These are phyloP conservation scores for Eustoma russellianum DNA, from an alignment of 257 asterid genomes.

Conservation along the genomic window DNA sequence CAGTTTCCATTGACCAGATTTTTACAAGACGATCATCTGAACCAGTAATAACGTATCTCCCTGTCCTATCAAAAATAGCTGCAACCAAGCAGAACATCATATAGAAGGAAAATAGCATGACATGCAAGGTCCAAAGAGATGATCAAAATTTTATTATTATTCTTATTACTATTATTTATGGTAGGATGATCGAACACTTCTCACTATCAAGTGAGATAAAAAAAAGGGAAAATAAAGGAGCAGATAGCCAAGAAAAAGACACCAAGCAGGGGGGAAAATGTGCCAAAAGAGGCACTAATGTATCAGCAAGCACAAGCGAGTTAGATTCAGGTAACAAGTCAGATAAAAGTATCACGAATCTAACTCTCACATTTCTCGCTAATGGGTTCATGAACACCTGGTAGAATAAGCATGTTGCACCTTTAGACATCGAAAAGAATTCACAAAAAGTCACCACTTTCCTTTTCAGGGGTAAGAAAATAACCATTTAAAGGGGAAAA, in stretches of 20 bases:
- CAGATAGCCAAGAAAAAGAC: background rate
- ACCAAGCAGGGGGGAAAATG: background rate
- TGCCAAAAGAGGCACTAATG: background rate
- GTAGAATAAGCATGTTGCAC: too few relatives aligned
- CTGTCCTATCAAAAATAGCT: constrained; percentile 93
- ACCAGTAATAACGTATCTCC: constrained; percentile 93
- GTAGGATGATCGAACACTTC: background rate
- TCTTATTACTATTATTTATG: too few relatives aligned
- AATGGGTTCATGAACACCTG: too few relatives aligned
- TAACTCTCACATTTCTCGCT: too few relatives aligned
- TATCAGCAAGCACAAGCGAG: too few relatives aligned
- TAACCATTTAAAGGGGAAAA: too few relatives aligned
- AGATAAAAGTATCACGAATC: too few relatives aligned
- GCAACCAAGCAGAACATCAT: constrained; percentile 14
- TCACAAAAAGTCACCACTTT: too few relatives aligned
- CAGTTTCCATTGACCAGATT: constrained; percentile 99
- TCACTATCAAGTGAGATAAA: background rate
- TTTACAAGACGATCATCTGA: constrained; percentile 97
- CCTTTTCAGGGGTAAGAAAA: too few relatives aligned
- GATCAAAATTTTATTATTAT: background rate
- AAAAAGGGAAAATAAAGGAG: background rate
- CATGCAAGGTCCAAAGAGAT: background rate
- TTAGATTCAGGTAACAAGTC: too few relatives aligned
- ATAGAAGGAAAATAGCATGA: background rate
- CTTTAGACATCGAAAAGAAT: too few relatives aligned